phyloP scores from a whole-genome alignment of 1,139 yeast species.

The Saccharomyces hybrid region DNA sequence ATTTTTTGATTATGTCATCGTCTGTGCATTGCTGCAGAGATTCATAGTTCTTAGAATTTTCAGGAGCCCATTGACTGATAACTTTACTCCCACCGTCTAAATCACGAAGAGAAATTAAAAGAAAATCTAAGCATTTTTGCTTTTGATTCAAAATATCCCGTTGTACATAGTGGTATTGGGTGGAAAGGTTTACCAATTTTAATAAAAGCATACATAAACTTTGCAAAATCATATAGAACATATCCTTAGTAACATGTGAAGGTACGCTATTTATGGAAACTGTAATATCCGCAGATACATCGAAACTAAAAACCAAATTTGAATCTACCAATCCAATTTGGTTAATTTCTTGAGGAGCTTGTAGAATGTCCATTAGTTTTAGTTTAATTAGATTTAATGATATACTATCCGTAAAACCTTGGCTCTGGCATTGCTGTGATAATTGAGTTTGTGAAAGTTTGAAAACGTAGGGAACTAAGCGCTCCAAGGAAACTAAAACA shows the following conservation, averaged over 20 bases:
- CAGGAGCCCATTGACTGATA: conserved; percentile 28
- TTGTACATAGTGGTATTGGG: not conserved
- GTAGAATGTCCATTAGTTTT: not conserved
- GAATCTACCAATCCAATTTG: not conserved
- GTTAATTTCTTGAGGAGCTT: not conserved
- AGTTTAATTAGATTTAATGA: not conserved
- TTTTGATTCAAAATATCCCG: not conserved
- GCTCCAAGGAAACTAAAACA: not conserved
- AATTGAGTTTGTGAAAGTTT: not conserved
- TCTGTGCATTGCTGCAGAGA: conserved; percentile 6
- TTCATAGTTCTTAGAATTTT: conserved; percentile 20
- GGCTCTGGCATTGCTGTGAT: not conserved
- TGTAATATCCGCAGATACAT: not conserved
- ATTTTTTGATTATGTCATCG: not conserved
- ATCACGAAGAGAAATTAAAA: conserved; percentile 12
- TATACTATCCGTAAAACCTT: not conserved
- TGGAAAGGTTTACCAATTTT: not conserved
- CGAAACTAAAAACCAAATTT: not conserved
- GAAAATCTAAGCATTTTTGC: not conserved
- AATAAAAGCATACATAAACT: not conserved
- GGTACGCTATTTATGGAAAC: not conserved
- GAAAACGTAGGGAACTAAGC: not conserved
- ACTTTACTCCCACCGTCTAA: conserved; percentile 19
- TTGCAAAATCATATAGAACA: not conserved
- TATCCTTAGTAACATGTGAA: not conserved